Conservation (phyloP, 805 yeast genomes). For the Brettanomyces sp. region DNA sequence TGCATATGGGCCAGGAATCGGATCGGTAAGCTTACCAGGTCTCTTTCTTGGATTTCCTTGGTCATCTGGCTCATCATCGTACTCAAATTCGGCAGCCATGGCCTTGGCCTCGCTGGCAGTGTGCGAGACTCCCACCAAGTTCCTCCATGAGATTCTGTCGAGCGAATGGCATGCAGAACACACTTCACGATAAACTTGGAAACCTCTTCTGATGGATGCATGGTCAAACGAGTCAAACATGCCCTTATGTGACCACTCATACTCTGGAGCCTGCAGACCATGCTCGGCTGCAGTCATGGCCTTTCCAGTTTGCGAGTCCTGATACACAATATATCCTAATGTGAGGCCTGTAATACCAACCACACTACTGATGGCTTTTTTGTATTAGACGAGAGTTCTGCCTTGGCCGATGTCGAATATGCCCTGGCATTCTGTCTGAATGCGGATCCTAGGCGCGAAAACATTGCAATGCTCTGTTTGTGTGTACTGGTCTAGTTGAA, state of each 20-base stretch:
- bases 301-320: conserved; percentile 77
- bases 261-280: conserved; percentile 93
- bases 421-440: conserved; percentile 28
- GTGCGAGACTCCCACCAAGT: conserved; percentile 94
- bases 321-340: conserved; percentile 73
- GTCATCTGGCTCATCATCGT: conserved; percentile 92
- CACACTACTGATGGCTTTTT: conserved; percentile 51
- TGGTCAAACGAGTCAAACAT: conserved; percentile 88
- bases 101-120: conserved; percentile 82
- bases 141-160: conserved; percentile 97
- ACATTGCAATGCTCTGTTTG: conserved; percentile 13
- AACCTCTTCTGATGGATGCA: conserved; percentile 95
- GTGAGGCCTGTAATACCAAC: conserved; percentile 71
- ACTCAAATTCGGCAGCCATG: conserved; percentile 93
- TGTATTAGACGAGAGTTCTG: conserved; percentile 24
- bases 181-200: conserved; percentile 96
- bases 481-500: no score
- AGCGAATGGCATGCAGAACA: conserved; percentile 98
- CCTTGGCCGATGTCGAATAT: conserved; percentile 24
- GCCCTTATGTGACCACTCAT: conserved; percentile 90
- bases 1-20: conserved; percentile 89
- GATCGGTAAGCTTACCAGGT: conserved; percentile 95
- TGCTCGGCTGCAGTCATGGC: conserved; percentile 99
- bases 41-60: conserved; percentile 97
- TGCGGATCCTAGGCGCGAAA: conserved; percentile 25